Evolutionary conservation across 257 asterid genomes (phyloP).

Genomic region (Solanum habrochaites): DNA sequence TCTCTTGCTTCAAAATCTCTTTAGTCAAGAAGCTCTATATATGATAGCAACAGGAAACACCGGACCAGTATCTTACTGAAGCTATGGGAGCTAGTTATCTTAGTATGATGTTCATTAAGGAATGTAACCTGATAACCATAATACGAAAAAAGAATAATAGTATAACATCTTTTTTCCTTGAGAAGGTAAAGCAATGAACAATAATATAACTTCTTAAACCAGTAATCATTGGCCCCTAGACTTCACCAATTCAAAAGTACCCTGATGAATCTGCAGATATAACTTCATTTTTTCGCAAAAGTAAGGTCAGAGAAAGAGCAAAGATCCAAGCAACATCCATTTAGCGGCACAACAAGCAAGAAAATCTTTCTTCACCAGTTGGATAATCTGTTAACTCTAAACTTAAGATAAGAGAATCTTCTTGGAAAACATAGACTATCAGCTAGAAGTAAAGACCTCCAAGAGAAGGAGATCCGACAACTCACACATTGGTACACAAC

Average conservation of each 20-base stretch:
- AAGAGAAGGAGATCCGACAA: neutral
- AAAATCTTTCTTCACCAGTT: neutral
- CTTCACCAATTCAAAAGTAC: neutral
- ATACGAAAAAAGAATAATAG: neutral
- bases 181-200: neutral
- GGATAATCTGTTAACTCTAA: neutral
- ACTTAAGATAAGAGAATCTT: neutral
- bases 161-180: neutral
- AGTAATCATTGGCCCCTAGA: neutral
- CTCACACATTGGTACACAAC: neutral
- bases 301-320: neutral
- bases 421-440: neutral
- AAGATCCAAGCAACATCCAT: neutral
- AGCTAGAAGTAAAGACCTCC: neutral
- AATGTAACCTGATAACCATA: neutral
- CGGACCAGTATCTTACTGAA: neutral
- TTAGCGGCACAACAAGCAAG: neutral
- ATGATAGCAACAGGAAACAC: neutral
- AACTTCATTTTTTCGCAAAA: neutral
- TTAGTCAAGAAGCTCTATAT: neutral
- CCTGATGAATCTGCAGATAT: neutral
- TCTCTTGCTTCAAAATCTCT: neutral
- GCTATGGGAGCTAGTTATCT: neutral
- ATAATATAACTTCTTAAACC: neutral
- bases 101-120: neutral